phyloP scores from a whole-genome alignment of 257 asterid species.

The Nyctanthes arbortristis region DNA sequence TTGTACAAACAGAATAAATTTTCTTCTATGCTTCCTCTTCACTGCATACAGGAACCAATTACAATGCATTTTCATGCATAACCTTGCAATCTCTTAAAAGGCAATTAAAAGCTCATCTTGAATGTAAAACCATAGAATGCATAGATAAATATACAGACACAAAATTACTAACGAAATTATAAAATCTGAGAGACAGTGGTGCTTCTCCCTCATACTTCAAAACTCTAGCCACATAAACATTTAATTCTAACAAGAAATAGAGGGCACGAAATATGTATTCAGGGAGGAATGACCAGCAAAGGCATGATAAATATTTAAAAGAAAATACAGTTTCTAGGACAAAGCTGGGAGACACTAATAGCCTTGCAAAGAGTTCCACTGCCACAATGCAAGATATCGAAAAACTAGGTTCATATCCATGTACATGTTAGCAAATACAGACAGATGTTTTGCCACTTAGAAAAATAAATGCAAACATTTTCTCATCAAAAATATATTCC shows the following conservation, averaged over 20 bases:
- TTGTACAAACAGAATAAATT: constrained; percentile 84
- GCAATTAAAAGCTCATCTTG: too few species aligned
- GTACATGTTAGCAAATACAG: too few species aligned
- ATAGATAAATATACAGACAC: background rate
- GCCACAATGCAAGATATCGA: too few species aligned
- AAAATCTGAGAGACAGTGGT: background rate
- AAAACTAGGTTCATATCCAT: too few species aligned
- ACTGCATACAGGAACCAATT: constrained; percentile 49
- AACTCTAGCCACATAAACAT: too few species aligned
- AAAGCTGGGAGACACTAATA: background rate
- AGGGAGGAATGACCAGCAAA: background rate
- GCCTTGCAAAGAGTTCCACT: background rate
- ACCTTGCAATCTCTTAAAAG: too few species aligned
- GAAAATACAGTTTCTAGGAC: background rate
- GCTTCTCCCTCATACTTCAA: background rate
- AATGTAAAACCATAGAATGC: background rate
- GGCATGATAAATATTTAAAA: background rate
- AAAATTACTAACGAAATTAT: background rate
- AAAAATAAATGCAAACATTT: too few species aligned
- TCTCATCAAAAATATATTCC: too few species aligned
- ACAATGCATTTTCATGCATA: too few species aligned
- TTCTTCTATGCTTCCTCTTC: constrained; percentile 96
- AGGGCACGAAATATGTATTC: background rate
- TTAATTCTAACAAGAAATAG: background rate
- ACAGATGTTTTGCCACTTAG: too few species aligned